Base-by-base conservation (phyloP, 805 yeast genomes). In the Lipomyces starkeyi region DNA sequence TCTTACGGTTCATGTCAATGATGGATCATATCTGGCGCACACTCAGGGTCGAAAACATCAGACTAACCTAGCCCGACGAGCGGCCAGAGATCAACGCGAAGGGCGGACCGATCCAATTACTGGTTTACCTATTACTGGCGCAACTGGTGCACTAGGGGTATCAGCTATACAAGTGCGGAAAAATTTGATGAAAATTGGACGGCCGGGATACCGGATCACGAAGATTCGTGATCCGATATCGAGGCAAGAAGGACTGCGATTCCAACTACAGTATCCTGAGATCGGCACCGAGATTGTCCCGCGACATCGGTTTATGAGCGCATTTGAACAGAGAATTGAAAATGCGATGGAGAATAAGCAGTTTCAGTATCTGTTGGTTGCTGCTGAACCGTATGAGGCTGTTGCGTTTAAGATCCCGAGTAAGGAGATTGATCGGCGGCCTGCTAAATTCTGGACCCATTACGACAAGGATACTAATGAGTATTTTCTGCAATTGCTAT, bases 331-430 rank as follows among this genome's bases (percentile, higher is more conserved):
- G 63, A 76, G 80, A 7, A 79, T 82, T 4, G 86, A 84, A 73
- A 86, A 86, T 62, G 80, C 83, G 40, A 81, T 82, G 32, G 74
- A 74, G 0, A 80, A 81, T 61, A 78, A 80, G 53, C 80, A 81
- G 9, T 87, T 76, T 78, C 96, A 90, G 78, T 93, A 88, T 76
- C 74, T 95, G 71, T 87, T 93, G 11, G 79, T 93, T 0, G 88
- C 93, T n/a, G 95, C 89, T 2, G 97, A 92, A 76, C 98, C 98
- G 1, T 95, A 91, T 77, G 94, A 92, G 69, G 91, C 88, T 67
- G 82, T 92, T 9, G 90, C 89, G 1, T 81, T 94, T 66, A 88
- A 91, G 67, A 82, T 95, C 13, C 97, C 97, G 1, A 82, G 86
- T 17, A 81, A 75, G 25, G 86, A 87, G 29, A 80, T 87, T 14